A percentile compares a stretch with the other conserved stretches of the same genome.
These are phyloP conservation scores for Trichoderma harzianum DNA, from an alignment of 2,329 filamentous ascomycete genomes.

Conservation along the genomic window DNA sequence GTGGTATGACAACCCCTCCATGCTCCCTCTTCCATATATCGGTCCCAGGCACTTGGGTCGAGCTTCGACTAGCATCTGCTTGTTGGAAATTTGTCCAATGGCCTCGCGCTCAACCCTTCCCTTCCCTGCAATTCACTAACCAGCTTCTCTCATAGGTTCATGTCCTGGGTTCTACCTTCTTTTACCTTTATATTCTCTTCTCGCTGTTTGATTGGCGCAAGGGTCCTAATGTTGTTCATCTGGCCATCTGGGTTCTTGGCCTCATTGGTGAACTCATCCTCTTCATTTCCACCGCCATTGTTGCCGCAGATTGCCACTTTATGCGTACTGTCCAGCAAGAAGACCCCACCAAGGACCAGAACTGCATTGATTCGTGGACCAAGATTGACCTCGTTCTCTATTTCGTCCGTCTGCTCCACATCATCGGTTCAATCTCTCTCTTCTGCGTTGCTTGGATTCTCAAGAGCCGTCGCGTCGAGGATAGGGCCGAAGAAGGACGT, in stretches of 20 bases:
- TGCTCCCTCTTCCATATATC: background rate
- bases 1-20: constrained; percentile 56
- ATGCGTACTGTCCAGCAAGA: constrained; percentile 40
- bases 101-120: background rate
- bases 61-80: background rate
- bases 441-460: constrained; percentile 41
- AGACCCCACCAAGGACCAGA: constrained; percentile 27
- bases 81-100: background rate
- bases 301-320: constrained; percentile 66
- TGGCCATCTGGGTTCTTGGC: constrained; percentile 73
- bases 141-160: constrained; percentile 63
- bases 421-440: constrained; percentile 57
- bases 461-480: constrained; percentile 38
- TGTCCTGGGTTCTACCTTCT: constrained; percentile 77
- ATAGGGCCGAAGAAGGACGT: constrained; percentile 38
- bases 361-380: constrained; percentile 39
- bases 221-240: constrained; percentile 75
- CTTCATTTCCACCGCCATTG: constrained; percentile 62
- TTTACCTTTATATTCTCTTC: constrained; percentile 81
- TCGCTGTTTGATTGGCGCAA: constrained; percentile 81
- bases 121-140: constrained; percentile 5
- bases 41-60: background rate
- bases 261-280: constrained; percentile 71
- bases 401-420: constrained; percentile 63
- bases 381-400: constrained; percentile 63